Evolutionary conservation across 306 rosid species (phyloP).

Genomic region (Quercus bicolor): DNA sequence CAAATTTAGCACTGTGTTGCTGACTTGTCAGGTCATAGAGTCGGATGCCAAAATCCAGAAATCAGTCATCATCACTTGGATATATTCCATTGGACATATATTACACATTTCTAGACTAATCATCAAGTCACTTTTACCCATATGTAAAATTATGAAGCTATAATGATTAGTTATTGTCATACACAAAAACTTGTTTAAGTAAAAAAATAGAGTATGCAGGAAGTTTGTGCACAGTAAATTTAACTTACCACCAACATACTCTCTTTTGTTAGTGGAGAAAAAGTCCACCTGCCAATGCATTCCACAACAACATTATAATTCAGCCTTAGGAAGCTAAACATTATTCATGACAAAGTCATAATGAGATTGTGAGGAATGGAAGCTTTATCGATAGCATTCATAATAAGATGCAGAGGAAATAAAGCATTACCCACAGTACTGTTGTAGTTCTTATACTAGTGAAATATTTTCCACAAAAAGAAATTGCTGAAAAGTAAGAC

Average conservation of each 20-base stretch:
- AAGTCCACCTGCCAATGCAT: constrained; percentile 71
- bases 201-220: too few relatives aligned
- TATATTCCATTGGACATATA: too few relatives aligned
- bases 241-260: constrained; percentile 39
- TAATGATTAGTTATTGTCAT: too few relatives aligned
- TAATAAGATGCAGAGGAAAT: not conserved
- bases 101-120: too few relatives aligned
- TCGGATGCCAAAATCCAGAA: too few relatives aligned
- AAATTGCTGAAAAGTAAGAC: not conserved
- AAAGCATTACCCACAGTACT: not conserved
- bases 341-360: not conserved
- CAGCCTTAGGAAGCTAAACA: not conserved
- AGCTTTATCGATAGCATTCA: not conserved
- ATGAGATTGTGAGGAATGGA: not conserved
- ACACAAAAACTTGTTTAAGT: too few relatives aligned
- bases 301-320: constrained; percentile 22
- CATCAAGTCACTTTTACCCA: too few relatives aligned
- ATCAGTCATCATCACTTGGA: too few relatives aligned
- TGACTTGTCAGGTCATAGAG: too few relatives aligned
- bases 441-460: not conserved
- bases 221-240: too few relatives aligned
- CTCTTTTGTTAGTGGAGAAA: constrained; percentile 70
- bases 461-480: not conserved
- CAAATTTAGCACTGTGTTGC: too few relatives aligned
- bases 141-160: too few relatives aligned